phyloP scores from a whole-genome alignment of 495 filamentous ascomycete species.

The Parachaetomium inaequale region DNA sequence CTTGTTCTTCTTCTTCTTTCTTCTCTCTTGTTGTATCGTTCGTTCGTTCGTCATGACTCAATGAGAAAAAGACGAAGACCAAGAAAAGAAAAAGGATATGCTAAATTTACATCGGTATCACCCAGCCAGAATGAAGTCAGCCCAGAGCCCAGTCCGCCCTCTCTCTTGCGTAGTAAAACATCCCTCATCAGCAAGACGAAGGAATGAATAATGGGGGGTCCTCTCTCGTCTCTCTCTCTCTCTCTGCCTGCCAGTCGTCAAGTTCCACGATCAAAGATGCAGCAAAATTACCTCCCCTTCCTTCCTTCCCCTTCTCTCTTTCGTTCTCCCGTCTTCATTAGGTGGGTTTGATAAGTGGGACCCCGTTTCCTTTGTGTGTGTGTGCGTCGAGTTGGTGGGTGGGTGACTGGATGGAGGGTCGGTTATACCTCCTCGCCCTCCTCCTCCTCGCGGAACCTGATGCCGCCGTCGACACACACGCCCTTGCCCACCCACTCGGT shows the following conservation, averaged over 20 bases:
- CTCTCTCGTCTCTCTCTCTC: background rate
- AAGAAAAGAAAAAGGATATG: constrained; percentile 6
- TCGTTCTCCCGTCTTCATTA: background rate
- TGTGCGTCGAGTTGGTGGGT: too few relatives aligned
- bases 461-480: constrained; percentile 65
- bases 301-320: background rate
- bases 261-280: too few relatives aligned
- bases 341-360: background rate
- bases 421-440: constrained; percentile 48
- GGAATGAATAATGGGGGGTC: background rate
- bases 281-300: background rate
- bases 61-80: background rate
- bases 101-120: background rate
- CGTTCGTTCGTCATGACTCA: constrained; percentile 14
- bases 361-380: too few relatives aligned
- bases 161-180: background rate
- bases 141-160: background rate
- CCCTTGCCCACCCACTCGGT: constrained; percentile 73
- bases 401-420: too few relatives aligned
- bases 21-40: constrained; percentile 14
- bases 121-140: background rate
- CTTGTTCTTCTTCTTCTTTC: constrained; percentile 3
- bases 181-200: background rate
- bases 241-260: too few relatives aligned
- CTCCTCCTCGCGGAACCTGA: constrained; percentile 67